Percentiles rank a stretch among this genome's conserved stretches.
Conservation (phyloP, 192 early-diverging fungal genomes). For the Mortierella claussenii region DNA sequence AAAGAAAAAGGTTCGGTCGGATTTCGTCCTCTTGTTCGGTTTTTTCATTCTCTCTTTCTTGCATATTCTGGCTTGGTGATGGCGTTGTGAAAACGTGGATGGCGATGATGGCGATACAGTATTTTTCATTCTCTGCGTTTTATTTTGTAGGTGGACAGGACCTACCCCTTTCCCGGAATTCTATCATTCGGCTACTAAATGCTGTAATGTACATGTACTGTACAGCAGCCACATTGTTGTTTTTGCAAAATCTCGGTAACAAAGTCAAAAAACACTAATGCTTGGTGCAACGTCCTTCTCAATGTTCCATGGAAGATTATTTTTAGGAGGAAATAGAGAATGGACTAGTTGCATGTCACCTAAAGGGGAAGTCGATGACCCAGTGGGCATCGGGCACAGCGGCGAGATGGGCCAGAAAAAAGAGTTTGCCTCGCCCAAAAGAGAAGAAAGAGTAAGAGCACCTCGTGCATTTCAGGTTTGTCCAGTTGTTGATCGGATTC, state of each 20-base stretch:
- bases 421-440: too few species aligned
- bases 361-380: slow-evolving; percentile 44
- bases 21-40: background rate
- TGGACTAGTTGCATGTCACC: slow-evolving; percentile 5
- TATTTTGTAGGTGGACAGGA: too few species aligned
- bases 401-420: background rate
- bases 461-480: background rate
- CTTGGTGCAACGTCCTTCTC: slow-evolving; percentile 5
- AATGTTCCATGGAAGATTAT: slow-evolving; percentile 26
- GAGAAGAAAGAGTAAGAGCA: too few species aligned
- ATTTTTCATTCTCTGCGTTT: background rate
- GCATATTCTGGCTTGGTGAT: too few species aligned
- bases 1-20: too few species aligned
- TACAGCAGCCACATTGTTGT: background rate
- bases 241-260: background rate
- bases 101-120: background rate
- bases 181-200: background rate
- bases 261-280: background rate
- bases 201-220: too few species aligned
- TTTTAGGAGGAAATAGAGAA: slow-evolving; percentile 1
- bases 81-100: too few species aligned
- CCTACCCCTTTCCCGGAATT: too few species aligned
- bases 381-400: slow-evolving; percentile 11
- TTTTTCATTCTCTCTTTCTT: too few species aligned
- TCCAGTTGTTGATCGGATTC: background rate